A percentile compares a stretch with the other conserved stretches of the same genome.
These are phyloP conservation scores for Xylariomycetidae sp. DNA, from an alignment of 2,329 filamentous ascomycete species.

Conservation along the genomic window DNA sequence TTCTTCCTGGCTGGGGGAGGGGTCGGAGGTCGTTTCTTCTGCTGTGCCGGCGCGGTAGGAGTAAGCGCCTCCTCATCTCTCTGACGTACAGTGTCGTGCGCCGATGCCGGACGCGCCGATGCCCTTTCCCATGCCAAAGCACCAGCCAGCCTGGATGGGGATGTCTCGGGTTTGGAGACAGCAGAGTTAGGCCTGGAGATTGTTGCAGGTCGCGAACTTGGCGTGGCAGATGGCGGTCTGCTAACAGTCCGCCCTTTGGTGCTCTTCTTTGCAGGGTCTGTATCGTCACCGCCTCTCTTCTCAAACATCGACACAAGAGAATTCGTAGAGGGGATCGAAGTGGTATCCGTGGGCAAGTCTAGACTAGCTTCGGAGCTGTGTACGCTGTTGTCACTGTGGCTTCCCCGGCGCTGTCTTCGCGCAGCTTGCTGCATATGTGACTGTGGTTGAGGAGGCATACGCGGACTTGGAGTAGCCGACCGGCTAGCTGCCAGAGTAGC, in stretches of 20 bases:
- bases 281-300: conserved; percentile 30
- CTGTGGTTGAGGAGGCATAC: conserved; percentile 21
- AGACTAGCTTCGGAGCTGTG: conserved; percentile 24
- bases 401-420: conserved; percentile 20
- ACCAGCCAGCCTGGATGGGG: conserved; percentile 18
- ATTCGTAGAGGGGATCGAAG: conserved; percentile 54
- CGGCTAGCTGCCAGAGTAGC: conserved; percentile 57
- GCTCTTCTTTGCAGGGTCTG: conserved; percentile 22
- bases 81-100: conserved; percentile 2
- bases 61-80: conserved; percentile 1
- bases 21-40: conserved; percentile 18
- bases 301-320: conserved; percentile 67
- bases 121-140: conserved; percentile 14
- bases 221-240: conserved; percentile 20
- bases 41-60: no score
- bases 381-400: conserved; percentile 24
- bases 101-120: conserved; percentile 10
- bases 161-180: conserved; percentile 14
- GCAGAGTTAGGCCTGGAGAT: conserved; percentile 26
- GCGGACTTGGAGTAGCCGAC: conserved; percentile 46
- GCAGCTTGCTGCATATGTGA: conserved; percentile 16
- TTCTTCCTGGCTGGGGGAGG: conserved; percentile 19
- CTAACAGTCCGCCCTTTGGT: conserved; percentile 21
- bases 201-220: conserved; percentile 24
- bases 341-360: conserved; percentile 43